Evolutionary conservation across 306 rosid genomes (phyloP), one percentile per base, ranked within the genome.

Genomic region (Castanea sativa): DNA sequence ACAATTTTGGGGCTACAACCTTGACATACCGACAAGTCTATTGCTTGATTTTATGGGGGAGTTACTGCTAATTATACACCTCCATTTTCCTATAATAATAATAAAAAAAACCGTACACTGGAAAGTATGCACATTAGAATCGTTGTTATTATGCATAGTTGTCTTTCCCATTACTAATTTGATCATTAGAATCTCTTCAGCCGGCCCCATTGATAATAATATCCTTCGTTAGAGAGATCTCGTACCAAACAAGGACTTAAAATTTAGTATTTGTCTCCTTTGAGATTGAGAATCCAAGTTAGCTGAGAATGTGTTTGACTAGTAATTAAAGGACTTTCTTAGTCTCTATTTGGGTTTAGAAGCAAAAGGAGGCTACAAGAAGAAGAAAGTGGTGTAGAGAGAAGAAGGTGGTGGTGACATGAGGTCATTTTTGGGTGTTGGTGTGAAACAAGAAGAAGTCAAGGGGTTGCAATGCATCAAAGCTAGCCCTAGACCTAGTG

Each of bases 191-290:
- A 35, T 35, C 43, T 35, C 43, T 9, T 35, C 43, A 35, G 43
- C 43, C 43, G 2, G 9, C 43, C 9, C 43, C 9, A 35, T 35
- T 35, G 43, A 9, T 35, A 85, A 86, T 29, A 85, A 79, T 43
- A 88, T 83, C 78, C 90, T 81, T 74, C 85, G 74, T 90, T 83
- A 81, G 16, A 88, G 76, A 68, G 84, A 69, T 79, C 82, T 84
- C 19, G 74, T 81, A 30, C 84, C 81, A n/a, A 85, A 83, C 32
- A 82, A 70, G 8, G 94, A 73, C 55, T 79, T 84, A 7, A 85
- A 75, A 69, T 70, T 83, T 56, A 55, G 35, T 8, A 57, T 10
- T 18, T 10, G 30, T 32, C 45, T 35, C 15, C 52, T 38, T 15
- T 57, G 81, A 32, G 68, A 58, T 41, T 25, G 49, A 32, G 21